phyloP scores from a whole-genome alignment of 2,329 filamentous ascomycete species.

The Fusarium burgessii region DNA sequence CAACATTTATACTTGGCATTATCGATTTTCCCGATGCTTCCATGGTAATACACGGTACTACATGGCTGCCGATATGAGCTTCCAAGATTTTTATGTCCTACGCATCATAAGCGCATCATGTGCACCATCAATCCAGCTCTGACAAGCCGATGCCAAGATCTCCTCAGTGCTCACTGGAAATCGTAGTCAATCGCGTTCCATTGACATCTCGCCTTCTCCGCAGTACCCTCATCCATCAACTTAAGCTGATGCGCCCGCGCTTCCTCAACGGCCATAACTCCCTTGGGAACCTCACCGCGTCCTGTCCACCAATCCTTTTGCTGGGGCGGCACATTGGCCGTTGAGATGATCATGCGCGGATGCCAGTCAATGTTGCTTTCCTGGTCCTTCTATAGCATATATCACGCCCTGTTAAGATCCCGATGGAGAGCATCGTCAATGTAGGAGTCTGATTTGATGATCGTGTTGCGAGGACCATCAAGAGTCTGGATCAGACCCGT shows the following conservation, averaged over 20 bases:
- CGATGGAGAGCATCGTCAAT: not conserved
- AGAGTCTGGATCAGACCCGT: not conserved
- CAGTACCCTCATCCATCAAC: conserved; percentile 4
- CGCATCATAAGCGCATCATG: not conserved
- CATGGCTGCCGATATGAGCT: not conserved
- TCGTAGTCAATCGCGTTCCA: not conserved
- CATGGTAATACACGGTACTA: accelerated
- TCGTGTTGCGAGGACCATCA: not conserved
- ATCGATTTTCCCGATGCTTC: not conserved
- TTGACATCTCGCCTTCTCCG: not conserved
- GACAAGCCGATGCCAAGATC: not conserved
- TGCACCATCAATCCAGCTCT: not conserved
- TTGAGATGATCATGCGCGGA: not conserved
- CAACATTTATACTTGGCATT: not conserved
- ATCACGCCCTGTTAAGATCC: not conserved
- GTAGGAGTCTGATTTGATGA: conserved; percentile 5
- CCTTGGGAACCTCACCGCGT: accelerated
- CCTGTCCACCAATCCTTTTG: not conserved
- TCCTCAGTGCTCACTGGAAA: conserved; percentile 4
- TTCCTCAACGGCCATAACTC: not conserved
- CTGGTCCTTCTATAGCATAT: not conserved
- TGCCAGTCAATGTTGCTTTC: conserved; percentile 1
- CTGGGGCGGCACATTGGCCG: not conserved
- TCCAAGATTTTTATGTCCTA: accelerated
- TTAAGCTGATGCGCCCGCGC: not conserved